Base-by-base conservation (phyloP, 257 asterid species). In the Datura wrightii region DNA sequence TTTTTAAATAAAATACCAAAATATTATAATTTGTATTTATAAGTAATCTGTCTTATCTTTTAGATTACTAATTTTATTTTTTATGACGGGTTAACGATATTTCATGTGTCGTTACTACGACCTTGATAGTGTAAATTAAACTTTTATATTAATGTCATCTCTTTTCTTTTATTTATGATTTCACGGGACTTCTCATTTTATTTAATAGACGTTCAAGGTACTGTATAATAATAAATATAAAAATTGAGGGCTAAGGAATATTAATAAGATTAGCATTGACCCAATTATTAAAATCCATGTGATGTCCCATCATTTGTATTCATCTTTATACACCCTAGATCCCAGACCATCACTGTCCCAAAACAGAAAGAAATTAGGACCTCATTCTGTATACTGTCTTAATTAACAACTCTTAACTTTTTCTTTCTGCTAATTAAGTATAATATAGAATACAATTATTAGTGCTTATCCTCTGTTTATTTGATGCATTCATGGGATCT, bases 221-320 rank as follows among this genome's bases (percentile, higher is more conserved):
- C 31, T 24, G 31, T 24, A 24, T 24, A 24, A 24, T 24, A 24
- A 24, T 24, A 24, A 24, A 24, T 24, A 24, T 24, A 24, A 24
- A 24, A 24, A 24, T 24, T 24, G 63, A 63, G 76, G 82, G 41
- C 63, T 58, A 82, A 31, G 46, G 15, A 76, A 50, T 76, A 70
- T 13, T 52, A 16, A 16, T 46, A 84, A 76, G 48, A 37, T 63
- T 81, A 60, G 16, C 78, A n/a, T 86, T 83, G 84, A 56, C 50
- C 62, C 79, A 15, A 70, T 72, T 37, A 39, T 86, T 44, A 41
- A 81, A 54, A 36, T 34, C 85, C 87, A 89, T 86, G 91, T 83
- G 91, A 82, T 44, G 60, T 3, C 44, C 34, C 80, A 86, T 86
- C 87, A 89, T 86, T 89, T 34, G 59, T 46, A 6, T 52, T 16